Conservation (phyloP, 2,329 filamentous ascomycete species). For the Pezicula rhizophila region DNA sequence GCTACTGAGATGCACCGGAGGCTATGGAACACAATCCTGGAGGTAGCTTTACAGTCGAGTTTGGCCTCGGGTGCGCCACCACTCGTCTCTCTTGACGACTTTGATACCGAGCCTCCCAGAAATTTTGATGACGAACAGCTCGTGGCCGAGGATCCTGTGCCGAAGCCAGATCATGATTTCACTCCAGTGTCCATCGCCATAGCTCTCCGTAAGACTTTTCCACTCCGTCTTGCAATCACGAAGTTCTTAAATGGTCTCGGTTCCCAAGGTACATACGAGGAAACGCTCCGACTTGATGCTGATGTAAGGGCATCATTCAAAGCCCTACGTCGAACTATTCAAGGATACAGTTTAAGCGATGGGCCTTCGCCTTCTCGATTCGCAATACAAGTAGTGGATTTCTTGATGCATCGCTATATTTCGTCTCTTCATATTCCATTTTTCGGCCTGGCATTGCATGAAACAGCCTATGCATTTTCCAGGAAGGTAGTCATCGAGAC, state of each 20-base stretch:
- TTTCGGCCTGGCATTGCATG: slow-evolving; percentile 32
- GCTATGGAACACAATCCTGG: slow-evolving; percentile 47
- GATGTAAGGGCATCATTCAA: slow-evolving; percentile 39
- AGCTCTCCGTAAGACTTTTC: slow-evolving; percentile 36
- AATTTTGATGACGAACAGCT: slow-evolving; percentile 47
- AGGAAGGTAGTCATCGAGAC: slow-evolving; percentile 42
- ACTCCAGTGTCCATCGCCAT: slow-evolving; percentile 37
- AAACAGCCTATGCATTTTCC: slow-evolving; percentile 45
- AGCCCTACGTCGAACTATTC: slow-evolving; percentile 29
- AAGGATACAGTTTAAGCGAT: slow-evolving; percentile 8
- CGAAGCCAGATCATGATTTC: slow-evolving; percentile 30
- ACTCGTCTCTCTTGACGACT: slow-evolving; percentile 37
- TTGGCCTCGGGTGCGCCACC: slow-evolving; percentile 40
- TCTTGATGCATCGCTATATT: slow-evolving; percentile 48
- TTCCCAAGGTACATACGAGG: slow-evolving; percentile 34
- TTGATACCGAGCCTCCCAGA: slow-evolving; percentile 40
- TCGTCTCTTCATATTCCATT: slow-evolving; percentile 50
- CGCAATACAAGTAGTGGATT: slow-evolving; percentile 40
- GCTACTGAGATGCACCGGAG: slow-evolving; percentile 42
- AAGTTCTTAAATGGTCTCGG: slow-evolving; percentile 38
- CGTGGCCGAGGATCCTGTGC: slow-evolving; percentile 21
- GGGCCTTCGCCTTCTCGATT: slow-evolving; percentile 29
- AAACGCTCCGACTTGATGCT: slow-evolving; percentile 37
- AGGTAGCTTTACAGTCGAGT: slow-evolving; percentile 40
- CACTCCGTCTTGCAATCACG: slow-evolving; percentile 35